Base-by-base conservation (phyloP, 1,284 basidiomycete genomes). In the Sanguinoderma infundibulare region DNA sequence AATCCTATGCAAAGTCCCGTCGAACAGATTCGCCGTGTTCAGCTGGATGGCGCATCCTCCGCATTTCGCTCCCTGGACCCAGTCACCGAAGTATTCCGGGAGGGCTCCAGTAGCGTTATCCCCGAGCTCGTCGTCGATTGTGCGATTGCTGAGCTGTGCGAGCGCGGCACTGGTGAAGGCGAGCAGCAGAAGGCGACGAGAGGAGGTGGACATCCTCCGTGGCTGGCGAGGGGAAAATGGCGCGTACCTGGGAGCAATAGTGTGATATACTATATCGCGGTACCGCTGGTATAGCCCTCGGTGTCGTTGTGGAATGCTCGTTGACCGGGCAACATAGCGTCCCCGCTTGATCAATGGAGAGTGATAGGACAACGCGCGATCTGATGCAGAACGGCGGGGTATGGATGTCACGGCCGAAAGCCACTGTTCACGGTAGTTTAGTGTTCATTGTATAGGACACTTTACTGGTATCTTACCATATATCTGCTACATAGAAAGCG, bases 121-220 rank as follows among this genome's bases (percentile, higher is more conserved):
- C 3, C 55, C 55, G 10, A 26, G 39, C 44, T 56, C 14, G 34
- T 56, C 55, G 35, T 56, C 55, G 30, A 56, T 56, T 12, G 55
- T 56, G 46, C 24, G 55, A 35, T 56, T 56, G 28, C 28, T 49
- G 28, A 32, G 28, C 17, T 26, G 42, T 15, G 30, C 28, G 8
- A 17, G 24, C 10, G 46, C 17, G 28, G 17, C 46, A n/a, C 24
- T 20, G 7, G 46, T 20, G 28, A 49, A n/a, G 14, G 17, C 14
- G 6, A n/a, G n/a, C 10, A 49, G 46, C 17, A 49, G 28, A 49
- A 30, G 10, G n/a, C n/a, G 15, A 20, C 17, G 28, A 3, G 6
- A 10, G 46, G 3, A 28, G 46, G 9, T 15, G 28, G 15, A 12
- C 46, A 49, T 49, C 28, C 46, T 46, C 12, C 5, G 14, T 32